A percentile compares a stretch with the other conserved stretches of the same genome.
These are phyloP conservation scores for Amphibolis antarctica DNA, from an alignment of 106 monocot species.

Conservation along the genomic window DNA sequence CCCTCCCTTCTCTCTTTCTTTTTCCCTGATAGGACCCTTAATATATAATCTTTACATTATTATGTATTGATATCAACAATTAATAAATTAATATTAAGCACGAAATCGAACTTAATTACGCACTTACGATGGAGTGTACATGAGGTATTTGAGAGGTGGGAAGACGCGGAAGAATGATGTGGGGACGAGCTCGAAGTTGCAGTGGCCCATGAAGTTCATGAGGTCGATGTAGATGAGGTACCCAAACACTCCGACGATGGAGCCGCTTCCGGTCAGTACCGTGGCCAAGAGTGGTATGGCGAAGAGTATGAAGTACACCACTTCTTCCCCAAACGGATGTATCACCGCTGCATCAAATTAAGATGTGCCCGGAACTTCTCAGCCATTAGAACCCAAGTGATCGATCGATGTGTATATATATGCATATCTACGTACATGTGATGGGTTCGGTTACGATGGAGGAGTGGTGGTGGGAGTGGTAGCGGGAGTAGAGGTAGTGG, in stretches of 20 bases:
- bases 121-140: slow-evolving; percentile 79
- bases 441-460: slow-evolving; percentile 94
- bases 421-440: slow-evolving; percentile 33
- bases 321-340: slow-evolving; percentile 65
- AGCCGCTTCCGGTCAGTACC: slow-evolving; percentile 14
- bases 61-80: too few species aligned
- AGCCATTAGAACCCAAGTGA: background rate
- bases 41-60: too few species aligned
- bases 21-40: too few species aligned
- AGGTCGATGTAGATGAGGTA: slow-evolving; percentile 60
- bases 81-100: too few species aligned
- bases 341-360: slow-evolving; percentile 45
- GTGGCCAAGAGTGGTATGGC: slow-evolving; percentile 28
- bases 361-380: too few species aligned
- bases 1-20: too few species aligned
- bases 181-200: slow-evolving; percentile 79
- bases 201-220: slow-evolving; percentile 84
- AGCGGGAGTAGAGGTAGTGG: slow-evolving; percentile 86
- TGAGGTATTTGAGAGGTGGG: slow-evolving; percentile 54
- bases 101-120: too few species aligned
- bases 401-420: background rate
- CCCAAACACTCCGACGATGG: slow-evolving; percentile 11
- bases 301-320: slow-evolving; percentile 56
- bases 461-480: slow-evolving; percentile 93
- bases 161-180: slow-evolving; percentile 35